Percentiles rank a stretch among this genome's conserved stretches.
Evolutionary conservation across 257 asterid species (phyloP).

Genomic region (Echium plantagineum): DNA sequence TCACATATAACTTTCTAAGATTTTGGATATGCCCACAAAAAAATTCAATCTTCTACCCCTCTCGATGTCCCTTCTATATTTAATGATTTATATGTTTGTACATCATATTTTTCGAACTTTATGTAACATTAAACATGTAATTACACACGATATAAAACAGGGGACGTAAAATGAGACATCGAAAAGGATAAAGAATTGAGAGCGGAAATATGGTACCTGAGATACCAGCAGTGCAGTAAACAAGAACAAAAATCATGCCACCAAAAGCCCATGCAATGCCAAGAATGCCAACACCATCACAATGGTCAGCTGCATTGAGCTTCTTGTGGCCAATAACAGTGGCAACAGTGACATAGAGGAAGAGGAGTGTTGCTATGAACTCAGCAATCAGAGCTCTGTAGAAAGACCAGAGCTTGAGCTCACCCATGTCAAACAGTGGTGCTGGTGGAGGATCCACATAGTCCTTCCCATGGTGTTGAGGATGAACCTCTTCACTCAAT

Average conservation of each 20-base stretch:
- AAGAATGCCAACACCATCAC: conserved; percentile 77
- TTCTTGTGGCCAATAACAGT: conserved; percentile 78
- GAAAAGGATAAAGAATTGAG: not conserved
- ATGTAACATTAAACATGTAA: no score
- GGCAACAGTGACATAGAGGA: conserved; percentile 57
- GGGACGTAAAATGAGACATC: no score
- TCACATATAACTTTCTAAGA: not conserved
- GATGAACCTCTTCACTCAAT: conserved; percentile 40
- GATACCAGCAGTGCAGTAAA: conserved; percentile 89
- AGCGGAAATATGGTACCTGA: conserved; percentile 30
- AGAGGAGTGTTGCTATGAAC: conserved; percentile 71
- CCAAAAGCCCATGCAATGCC: conserved; percentile 92
- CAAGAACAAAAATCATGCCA: conserved; percentile 76
- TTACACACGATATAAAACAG: no score
- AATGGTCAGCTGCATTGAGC: conserved; percentile 38
- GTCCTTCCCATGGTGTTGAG: conserved; percentile 46
- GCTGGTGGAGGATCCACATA: conserved; percentile 84
- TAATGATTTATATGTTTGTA: no score
- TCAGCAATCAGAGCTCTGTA: conserved; percentile 73
- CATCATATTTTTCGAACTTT: no score
- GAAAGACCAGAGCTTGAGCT: conserved; percentile 65
- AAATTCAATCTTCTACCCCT: no score
- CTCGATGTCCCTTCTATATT: no score
- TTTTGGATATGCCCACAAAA: not conserved
- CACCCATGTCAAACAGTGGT: conserved; percentile 49